Evolutionary conservation across 2,329 filamentous ascomycete genomes (phyloP).

Genomic region (Aureobasidium uvarum): DNA sequence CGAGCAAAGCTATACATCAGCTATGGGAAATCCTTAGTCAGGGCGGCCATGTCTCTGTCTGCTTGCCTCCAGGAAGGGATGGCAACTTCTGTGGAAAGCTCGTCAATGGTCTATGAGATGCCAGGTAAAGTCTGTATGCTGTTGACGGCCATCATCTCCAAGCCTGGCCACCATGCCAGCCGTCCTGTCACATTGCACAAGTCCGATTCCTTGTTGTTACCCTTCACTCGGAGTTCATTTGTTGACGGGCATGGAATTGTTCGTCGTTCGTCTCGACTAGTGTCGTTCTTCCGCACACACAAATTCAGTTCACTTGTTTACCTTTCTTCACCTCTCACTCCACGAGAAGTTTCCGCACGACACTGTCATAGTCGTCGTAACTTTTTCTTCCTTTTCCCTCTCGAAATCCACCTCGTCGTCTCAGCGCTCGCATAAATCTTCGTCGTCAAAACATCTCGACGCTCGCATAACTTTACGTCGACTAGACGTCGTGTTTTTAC

Average conservation of each 20-base stretch:
- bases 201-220: not conserved
- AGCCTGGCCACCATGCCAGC: not conserved
- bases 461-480: constrained; percentile 3
- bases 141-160: not conserved
- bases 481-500: not conserved
- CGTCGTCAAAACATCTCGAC: not conserved
- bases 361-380: not conserved
- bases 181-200: not conserved
- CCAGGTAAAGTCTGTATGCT: not conserved
- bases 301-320: constrained; percentile 2
- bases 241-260: not conserved
- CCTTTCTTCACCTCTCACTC: not conserved
- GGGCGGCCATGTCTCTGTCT: not conserved
- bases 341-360: not conserved
- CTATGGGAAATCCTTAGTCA: not conserved
- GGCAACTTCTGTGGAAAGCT: not conserved
- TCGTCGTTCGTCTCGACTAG: not conserved
- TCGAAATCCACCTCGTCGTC: not conserved
- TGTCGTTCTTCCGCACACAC: not conserved
- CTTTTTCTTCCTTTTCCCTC: not conserved
- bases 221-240: not conserved
- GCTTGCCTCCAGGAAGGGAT: not conserved
- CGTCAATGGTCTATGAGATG: not conserved
- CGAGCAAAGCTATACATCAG: not conserved
- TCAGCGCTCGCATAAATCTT: not conserved